Evolutionary conservation across 805 yeast genomes (phyloP), one percentile per base, ranked within the genome.

Genomic region (Saturnispora halmiae): DNA sequence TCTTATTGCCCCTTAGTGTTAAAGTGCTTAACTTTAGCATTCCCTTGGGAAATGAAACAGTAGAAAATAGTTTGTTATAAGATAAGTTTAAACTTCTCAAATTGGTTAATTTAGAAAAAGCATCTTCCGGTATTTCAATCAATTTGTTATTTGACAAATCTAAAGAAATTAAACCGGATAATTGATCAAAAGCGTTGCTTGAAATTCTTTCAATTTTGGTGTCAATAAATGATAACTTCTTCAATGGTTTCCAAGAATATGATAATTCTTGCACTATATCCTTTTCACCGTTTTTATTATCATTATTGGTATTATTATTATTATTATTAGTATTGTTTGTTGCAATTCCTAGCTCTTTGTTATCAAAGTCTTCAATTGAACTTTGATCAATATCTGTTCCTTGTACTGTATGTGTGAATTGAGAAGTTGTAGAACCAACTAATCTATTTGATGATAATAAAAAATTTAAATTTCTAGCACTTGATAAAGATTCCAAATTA

Each of bases 61-160:
- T 48, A 6, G 47, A 65, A 26, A 34, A 48, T 49, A 75, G 54
- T 40, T 65, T 54, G 52, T 75, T 75, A 47, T 66, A 67, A 4
- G 79, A 72, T 26, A 75, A 53, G 47, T 75, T 75, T 42, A 75
- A 61, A 40, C 73, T 72, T 48, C 70, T 73, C 46, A 75, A 54
- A 51, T 66, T 67, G 2, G 56, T 49, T 28, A 78, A 63, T 34
- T 67, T 67, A 13, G 69, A 63, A 32, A 79, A 61, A 4, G 81
- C 76, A 6, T 42, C 51, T n/a, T 60, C 59, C 0, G 84, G 83
- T 8, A 78, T 49, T 7, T 58, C 56, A 19, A 65, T 66, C 24
- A 78, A 58, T 30, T 65, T 55, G 49, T 78, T 78, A 44, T 67
- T 64, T 2, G 83, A 77, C 25, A 78, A 55, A 50, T 79, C 81